These are phyloP conservation scores for Entophlyctis luteolus DNA, from an alignment of 192 early-diverging fungal genomes.

Conservation along the genomic window DNA sequence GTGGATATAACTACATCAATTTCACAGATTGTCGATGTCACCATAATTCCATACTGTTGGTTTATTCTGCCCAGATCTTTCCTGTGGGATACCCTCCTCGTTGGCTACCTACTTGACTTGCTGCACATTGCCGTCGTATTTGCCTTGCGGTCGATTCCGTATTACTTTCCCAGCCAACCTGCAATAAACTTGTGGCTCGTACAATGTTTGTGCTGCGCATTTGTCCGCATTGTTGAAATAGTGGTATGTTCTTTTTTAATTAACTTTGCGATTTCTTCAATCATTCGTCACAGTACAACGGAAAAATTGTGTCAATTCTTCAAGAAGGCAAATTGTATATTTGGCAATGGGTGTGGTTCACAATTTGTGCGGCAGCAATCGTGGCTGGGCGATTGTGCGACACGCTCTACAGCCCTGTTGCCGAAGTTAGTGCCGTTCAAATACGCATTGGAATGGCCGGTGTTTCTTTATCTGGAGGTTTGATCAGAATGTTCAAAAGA, in stretches of 20 bases:
- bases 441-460: constrained; percentile 9
- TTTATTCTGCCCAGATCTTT: neutral
- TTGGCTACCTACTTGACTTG: constrained; percentile 1
- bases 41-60: constrained; percentile 18
- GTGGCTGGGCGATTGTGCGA: constrained; percentile 2
- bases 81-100: constrained; percentile 12
- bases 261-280: neutral
- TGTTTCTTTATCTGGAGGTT: neutral
- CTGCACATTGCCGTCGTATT: constrained; percentile 8
- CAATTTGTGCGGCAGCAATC: neutral
- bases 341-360: constrained; percentile 12
- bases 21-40: constrained; percentile 5
- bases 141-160: neutral
- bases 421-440: neutral
- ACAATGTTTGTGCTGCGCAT: neutral
- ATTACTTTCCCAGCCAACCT: neutral
- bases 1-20: neutral
- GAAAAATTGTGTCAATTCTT: neutral
- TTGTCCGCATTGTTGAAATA: constrained; percentile 13
- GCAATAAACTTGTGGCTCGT: neutral
- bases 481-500: neutral
- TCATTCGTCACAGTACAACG: constrained; percentile 5
- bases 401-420: neutral
- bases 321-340: neutral
- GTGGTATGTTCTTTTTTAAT: neutral